Base-by-base conservation (phyloP, 2,329 filamentous ascomycete genomes). In the Trichoderma gracile region DNA sequence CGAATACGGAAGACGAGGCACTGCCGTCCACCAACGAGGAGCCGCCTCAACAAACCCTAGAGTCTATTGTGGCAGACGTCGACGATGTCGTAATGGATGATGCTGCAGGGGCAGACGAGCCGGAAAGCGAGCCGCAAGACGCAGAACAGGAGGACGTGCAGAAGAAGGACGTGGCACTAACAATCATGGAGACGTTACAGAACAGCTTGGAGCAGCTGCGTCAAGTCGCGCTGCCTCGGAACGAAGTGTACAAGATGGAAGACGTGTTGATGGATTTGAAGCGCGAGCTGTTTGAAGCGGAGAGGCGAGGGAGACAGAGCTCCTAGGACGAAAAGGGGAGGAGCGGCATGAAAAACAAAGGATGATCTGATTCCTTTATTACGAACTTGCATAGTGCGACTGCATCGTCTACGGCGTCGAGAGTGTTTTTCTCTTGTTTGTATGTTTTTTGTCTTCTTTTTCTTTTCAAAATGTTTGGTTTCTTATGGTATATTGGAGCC, bases 181-280 rank as follows among this genome's bases (percentile, higher is more conserved):
- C 70, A 5, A 73, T 79, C 46, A 69, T 78, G 65, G 68, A 71
- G 17, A 71, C 73, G 30, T 69, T 79, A 33, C 73, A 73, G 23
- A 73, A 69, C 40, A 76, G 76, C 0, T 75, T 95, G 25, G 79
- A 81, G 21, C 82, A 86, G 67, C 79, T 93, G 65, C 84, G 82
- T 61, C 78, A 77, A 30, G 80, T 87, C 23, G 80, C 84, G 17
- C 76, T 96, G 47, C 86, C 86, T 17, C 82, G 85, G 12, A 80
- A 84, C 12, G 87, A 91, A 66, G 85, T 92, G 60, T 83, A 87
- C 65, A 82, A 89, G 73, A 82, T 95, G 68, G 91, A 95, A 72
- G 89, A 93, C 72, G 78, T 92, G 70, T 81, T 95, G 73, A 91
- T 93, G 79, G 89, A 94, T 74, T 86, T 94, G 68, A 89, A 90